Evolutionary conservation across 2,329 filamentous ascomycete species (phyloP).

Genomic region (Chrysoporthe deuterocubensis): DNA sequence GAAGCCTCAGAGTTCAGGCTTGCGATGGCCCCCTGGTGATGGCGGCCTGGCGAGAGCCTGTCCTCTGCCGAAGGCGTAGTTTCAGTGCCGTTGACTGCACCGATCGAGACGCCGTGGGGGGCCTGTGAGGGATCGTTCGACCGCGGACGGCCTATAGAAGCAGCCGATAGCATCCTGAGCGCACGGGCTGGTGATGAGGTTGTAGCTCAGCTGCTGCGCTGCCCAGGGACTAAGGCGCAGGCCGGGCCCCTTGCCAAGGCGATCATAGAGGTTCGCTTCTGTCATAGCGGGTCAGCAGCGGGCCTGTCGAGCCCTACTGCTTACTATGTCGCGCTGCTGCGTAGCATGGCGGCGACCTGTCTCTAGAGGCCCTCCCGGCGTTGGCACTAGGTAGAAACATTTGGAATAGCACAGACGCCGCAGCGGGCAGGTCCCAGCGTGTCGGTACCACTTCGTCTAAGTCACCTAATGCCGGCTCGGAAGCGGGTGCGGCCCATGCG

Average conservation of each 20-base stretch:
- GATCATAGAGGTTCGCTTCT: neutral
- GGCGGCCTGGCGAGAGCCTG: neutral
- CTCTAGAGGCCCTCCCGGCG: slow-evolving; percentile 8
- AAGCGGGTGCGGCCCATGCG: slow-evolving; percentile 19
- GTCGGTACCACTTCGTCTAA: neutral
- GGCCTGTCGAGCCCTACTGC: neutral
- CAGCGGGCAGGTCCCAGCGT: neutral
- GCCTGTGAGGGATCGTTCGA: neutral
- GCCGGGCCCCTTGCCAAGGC: neutral
- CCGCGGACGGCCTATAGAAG: neutral
- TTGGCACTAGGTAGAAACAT: slow-evolving; percentile 16
- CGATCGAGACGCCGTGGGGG: neutral
- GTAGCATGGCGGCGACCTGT: slow-evolving; percentile 2
- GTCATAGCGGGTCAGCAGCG: slow-evolving; percentile 20
- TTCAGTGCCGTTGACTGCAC: neutral
- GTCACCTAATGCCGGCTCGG: slow-evolving; percentile 15
- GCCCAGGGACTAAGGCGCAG: neutral
- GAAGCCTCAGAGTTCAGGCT: neutral
- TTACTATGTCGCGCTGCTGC: neutral
- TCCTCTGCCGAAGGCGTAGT: neutral
- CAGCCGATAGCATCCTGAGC: neutral
- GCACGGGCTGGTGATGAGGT: neutral
- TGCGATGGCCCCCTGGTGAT: neutral
- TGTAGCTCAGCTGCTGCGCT: neutral
- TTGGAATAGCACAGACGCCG: neutral